Base-by-base conservation (phyloP, 352 stramenopile species). In the Phytophthora pistaciae region DNA sequence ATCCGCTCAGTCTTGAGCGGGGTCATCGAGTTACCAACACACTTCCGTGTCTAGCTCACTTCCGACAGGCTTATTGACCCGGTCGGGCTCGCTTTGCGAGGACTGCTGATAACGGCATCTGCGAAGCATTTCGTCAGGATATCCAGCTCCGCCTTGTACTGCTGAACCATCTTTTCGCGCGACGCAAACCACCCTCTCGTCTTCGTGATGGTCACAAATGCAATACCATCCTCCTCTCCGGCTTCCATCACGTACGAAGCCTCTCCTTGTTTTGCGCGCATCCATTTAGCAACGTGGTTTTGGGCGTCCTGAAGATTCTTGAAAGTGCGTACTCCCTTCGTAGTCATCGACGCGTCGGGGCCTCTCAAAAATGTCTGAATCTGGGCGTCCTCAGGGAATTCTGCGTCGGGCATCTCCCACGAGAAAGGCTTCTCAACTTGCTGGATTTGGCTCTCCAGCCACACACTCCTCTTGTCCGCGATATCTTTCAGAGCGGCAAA, bases 401-500 rank as follows among this genome's bases (percentile, higher is more conserved):
- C 9, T 7, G 67, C 67, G 1, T 50, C n/a, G 4, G 57, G 64
- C 20, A 77, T 77, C n/a, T 59, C 44, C 69, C 69, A 72, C n/a
- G 57, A 55, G 9, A 65, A 65, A 1, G 64, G 56, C 23, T 58
- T 56, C 18, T 58, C 46, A 2, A 58, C 31, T 4, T 58, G 16
- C 16, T 52, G 31, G 29, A 53, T 66, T 14, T 66, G 8, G 21
- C 27, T 49, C 18, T 58, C 25, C 49, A 66, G 11, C 59, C 59
- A 66, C 13, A n/a, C 36, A 7, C 56, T 25, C 16, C 59, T 20
- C 23, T 52, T 42, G 7, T 31, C 42, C 36, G 21, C 54, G 33
- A 73, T 55, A 3, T 5, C 25, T 29, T 25, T 56, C 16, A 69
- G 23, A 1, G 52, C 40, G 4, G 18, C 8, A 8, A 42, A 56